These are phyloP conservation scores for Solioccasus polychromus DNA, from an alignment of 768 basidiomycete species.

Conservation along the genomic window DNA sequence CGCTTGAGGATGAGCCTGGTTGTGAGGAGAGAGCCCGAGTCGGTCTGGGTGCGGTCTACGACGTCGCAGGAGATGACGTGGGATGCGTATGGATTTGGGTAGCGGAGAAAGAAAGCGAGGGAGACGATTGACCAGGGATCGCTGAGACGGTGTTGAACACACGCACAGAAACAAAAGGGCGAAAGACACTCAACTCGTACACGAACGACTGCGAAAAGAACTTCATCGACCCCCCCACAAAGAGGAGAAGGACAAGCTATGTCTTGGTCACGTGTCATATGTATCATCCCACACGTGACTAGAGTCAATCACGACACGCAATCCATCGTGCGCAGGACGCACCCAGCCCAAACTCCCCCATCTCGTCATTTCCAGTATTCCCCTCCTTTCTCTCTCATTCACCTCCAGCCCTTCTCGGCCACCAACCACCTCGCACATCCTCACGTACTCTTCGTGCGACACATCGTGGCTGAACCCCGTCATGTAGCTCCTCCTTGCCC, in stretches of 20 bases:
- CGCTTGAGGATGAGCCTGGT: slow-evolving; percentile 91
- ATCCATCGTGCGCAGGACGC: slow-evolving; percentile 73
- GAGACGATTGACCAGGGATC: slow-evolving; percentile 94
- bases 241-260: background rate
- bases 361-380: slow-evolving; percentile 46
- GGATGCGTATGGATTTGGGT: slow-evolving; percentile 91
- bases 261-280: slow-evolving; percentile 33
- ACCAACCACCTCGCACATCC: slow-evolving; percentile 53
- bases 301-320: slow-evolving; percentile 48
- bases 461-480: slow-evolving; percentile 77
- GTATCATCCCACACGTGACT: slow-evolving; percentile 48
- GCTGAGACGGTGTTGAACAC: slow-evolving; percentile 39
- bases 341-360: slow-evolving; percentile 51
- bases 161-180: background rate
- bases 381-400: slow-evolving; percentile 37
- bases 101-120: slow-evolving; percentile 90
- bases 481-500: slow-evolving; percentile 64
- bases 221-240: slow-evolving; percentile 44
- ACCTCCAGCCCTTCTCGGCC: slow-evolving; percentile 27
- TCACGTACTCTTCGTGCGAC: slow-evolving; percentile 72
- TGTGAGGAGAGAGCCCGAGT: slow-evolving; percentile 74
- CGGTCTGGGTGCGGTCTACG: slow-evolving; percentile 74
- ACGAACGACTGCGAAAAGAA: slow-evolving; percentile 55
- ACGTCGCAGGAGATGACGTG: slow-evolving; percentile 97
- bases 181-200: slow-evolving; percentile 48